These are phyloP conservation scores for Trichoderma gracile DNA, from an alignment of 2,329 filamentous ascomycete genomes.

Conservation along the genomic window DNA sequence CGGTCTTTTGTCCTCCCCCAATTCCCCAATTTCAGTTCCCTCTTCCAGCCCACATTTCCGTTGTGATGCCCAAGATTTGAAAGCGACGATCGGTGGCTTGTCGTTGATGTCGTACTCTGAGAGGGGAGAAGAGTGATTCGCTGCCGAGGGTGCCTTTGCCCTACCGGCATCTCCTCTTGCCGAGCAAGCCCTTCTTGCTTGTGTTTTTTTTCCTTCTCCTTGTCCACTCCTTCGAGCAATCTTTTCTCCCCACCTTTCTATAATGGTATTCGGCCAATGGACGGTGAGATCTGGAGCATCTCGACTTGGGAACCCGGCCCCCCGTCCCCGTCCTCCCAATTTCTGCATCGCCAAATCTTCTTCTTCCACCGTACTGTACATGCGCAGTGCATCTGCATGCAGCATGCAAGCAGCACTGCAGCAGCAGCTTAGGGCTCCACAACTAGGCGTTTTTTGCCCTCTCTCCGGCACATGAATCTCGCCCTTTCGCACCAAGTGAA, in stretches of 20 bases:
- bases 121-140: constrained; percentile 2
- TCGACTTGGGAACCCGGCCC: background rate
- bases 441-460: constrained; percentile 22
- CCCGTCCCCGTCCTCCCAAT: background rate
- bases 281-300: background rate
- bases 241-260: background rate
- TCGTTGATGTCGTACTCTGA: constrained; percentile 12
- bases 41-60: background rate
- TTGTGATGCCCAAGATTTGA: background rate
- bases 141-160: background rate
- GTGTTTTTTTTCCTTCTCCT: background rate
- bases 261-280: constrained; percentile 6
- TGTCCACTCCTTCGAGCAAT: background rate
- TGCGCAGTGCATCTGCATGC: background rate
- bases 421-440: constrained; percentile 14
- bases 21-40: background rate
- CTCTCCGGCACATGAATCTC: background rate
- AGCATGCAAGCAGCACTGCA: background rate
- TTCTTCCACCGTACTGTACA: background rate
- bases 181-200: background rate
- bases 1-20: background rate
- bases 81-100: background rate
- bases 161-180: background rate
- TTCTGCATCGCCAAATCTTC: constrained; percentile 14
- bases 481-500: background rate